Percentiles rank a stretch among this genome's conserved stretches.
phyloP scores from a whole-genome alignment of 2,329 filamentous ascomycete genomes.

The Bipolaris oryzae region DNA sequence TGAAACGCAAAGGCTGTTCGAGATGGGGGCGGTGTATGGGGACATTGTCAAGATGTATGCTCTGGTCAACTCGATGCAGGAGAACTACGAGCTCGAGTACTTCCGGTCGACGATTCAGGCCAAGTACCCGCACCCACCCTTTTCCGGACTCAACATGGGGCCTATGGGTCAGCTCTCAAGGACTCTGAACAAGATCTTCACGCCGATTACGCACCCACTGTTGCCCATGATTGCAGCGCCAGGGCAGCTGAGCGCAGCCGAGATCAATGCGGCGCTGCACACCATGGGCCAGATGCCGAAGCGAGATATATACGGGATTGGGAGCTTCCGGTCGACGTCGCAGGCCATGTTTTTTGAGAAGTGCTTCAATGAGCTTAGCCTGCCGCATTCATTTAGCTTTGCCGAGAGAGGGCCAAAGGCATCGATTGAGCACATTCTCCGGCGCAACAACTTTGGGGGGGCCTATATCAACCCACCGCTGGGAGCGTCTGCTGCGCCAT shows the following conservation, averaged over 20 bases:
- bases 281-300: conserved; percentile 81
- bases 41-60: conserved; percentile 93
- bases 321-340: conserved; percentile 72
- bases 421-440: conserved; percentile 73
- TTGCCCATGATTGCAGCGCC: conserved; percentile 84
- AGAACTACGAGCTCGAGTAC: conserved; percentile 89
- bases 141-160: conserved; percentile 88
- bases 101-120: conserved; percentile 78
- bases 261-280: conserved; percentile 80
- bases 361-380: conserved; percentile 66
- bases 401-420: conserved; percentile 73
- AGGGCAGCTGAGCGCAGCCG: conserved; percentile 82
- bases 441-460: conserved; percentile 78
- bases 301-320: conserved; percentile 80
- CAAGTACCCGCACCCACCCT: conserved; percentile 72
- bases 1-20: conserved; percentile 73
- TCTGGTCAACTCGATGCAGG: conserved; percentile 78
- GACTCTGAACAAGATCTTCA: conserved; percentile 84
- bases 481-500: conserved; percentile 55
- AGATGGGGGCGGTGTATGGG: conserved; percentile 73
- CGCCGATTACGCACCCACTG: conserved; percentile 83
- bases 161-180: conserved; percentile 84
- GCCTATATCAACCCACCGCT: conserved; percentile 80
- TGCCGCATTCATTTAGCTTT: conserved; percentile 80
- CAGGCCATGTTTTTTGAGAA: conserved; percentile 85